Conservation (phyloP, 2,329 filamentous ascomycete species). For the Apiospora rasikravindrae region DNA sequence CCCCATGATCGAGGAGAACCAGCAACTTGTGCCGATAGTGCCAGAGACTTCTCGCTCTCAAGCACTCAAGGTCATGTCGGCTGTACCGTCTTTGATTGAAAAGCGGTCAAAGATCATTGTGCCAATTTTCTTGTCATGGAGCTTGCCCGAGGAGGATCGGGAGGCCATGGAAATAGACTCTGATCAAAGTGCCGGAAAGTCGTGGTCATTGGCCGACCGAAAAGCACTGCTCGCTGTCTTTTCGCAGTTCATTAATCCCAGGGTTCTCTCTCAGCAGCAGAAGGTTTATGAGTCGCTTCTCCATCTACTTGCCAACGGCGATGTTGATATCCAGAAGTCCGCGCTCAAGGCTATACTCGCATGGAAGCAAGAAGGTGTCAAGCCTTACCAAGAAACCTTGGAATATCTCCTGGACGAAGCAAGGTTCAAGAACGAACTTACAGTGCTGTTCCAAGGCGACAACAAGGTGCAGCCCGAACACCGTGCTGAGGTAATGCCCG, state of each 20-base stretch:
- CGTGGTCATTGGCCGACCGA: slow-evolving; percentile 80
- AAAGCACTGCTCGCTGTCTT: slow-evolving; percentile 84
- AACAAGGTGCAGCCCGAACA: slow-evolving; percentile 77
- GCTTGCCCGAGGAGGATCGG: slow-evolving; percentile 57
- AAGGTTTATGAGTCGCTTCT: slow-evolving; percentile 80
- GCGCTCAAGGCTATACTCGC: slow-evolving; percentile 84
- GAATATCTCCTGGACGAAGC: slow-evolving; percentile 88
- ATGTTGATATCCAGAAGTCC: slow-evolving; percentile 85
- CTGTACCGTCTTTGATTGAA: slow-evolving; percentile 79
- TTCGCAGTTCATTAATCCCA: slow-evolving; percentile 84
- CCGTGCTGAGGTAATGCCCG: slow-evolving; percentile 76
- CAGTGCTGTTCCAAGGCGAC: slow-evolving; percentile 80
- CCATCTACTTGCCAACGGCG: slow-evolving; percentile 81
- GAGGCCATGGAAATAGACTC: slow-evolving; percentile 33
- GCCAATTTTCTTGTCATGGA: slow-evolving; percentile 85
- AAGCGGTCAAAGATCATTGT: slow-evolving; percentile 84
- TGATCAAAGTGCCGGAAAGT: slow-evolving; percentile 34
- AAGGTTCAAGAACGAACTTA: slow-evolving; percentile 91
- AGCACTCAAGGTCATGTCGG: slow-evolving; percentile 78
- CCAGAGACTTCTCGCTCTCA: slow-evolving; percentile 71
- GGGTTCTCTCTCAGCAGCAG: slow-evolving; percentile 76
- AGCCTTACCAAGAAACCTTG: slow-evolving; percentile 82
- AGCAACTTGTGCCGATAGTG: slow-evolving; percentile 57
- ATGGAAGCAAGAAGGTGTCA: slow-evolving; percentile 83
- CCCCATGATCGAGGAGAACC: slow-evolving; percentile 61